Conservation (phyloP, 2,329 filamentous ascomycete genomes). For the Colletotrichum chrysophilum region DNA sequence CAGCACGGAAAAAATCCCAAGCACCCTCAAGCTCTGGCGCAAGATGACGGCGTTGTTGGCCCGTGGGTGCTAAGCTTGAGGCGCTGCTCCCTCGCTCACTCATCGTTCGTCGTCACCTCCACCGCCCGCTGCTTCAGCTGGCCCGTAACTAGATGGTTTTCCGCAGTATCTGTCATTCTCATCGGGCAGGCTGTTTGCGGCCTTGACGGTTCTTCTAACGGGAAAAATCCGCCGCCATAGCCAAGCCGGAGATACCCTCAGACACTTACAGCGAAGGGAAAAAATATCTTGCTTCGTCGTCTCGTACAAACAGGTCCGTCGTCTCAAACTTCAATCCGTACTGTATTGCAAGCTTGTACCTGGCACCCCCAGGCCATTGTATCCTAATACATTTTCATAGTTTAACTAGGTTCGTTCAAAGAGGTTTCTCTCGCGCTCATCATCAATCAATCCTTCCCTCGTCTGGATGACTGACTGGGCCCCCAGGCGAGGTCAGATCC, state of each 20-base stretch:
- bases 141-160: background rate
- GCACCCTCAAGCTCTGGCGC: background rate
- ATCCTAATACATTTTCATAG: conserved; percentile 10
- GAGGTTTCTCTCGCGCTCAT: conserved; percentile 6
- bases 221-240: background rate
- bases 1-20: background rate
- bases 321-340: background rate
- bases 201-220: background rate
- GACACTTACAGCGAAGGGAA: background rate
- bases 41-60: background rate
- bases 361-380: background rate
- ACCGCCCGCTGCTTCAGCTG: background rate
- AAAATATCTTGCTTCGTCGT: background rate
- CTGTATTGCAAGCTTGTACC: background rate
- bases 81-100: background rate
- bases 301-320: background rate
- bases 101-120: background rate
- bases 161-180: background rate
- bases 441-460: conserved; percentile 7
- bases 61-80: background rate
- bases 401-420: background rate
- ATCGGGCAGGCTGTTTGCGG: background rate
- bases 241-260: background rate
- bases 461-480: background rate
- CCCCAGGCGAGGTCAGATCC: background rate